Conservation (phyloP, 1,139 yeast species). For the Taphrina wiesneri region DNA sequence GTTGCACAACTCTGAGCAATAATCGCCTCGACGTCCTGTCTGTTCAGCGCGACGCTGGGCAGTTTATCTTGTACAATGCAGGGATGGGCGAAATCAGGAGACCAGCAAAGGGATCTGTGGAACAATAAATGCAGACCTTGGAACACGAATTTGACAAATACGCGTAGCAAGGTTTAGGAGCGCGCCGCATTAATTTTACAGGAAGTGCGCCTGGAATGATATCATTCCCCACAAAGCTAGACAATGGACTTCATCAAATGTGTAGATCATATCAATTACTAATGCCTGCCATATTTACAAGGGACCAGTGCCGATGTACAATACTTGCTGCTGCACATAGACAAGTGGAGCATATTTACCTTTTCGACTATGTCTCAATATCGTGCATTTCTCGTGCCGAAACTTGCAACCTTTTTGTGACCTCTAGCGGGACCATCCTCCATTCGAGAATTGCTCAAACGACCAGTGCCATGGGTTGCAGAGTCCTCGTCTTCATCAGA, state of each 20-base stretch:
- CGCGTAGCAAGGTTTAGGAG: not conserved
- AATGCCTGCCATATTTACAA: not conserved
- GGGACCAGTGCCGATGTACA: not conserved
- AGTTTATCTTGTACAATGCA: no score
- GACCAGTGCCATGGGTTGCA: not conserved
- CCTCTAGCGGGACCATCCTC: not conserved
- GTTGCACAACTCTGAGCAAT: not conserved
- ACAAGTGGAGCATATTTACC: not conserved
- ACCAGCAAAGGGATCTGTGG: no score
- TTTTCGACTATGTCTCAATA: not conserved
- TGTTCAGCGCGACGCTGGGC: not conserved
- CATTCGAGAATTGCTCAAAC: not conserved
- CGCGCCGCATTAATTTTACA: slow-evolving; percentile 5
- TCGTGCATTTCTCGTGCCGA: slow-evolving; percentile 11
- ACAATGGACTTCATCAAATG: not conserved
- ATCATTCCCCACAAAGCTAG: not conserved
- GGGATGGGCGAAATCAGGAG: no score
- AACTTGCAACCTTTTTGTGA: slow-evolving; percentile 25
- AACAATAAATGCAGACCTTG: no score
- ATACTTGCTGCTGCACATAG: not conserved
- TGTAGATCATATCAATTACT: not conserved
- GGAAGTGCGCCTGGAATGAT: not conserved
- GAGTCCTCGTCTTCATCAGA: slow-evolving; percentile 22
- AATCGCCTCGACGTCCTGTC: not conserved
- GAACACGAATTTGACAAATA: not conserved